These are phyloP conservation scores for Ganoderma sinense DNA, from an alignment of 1,284 basidiomycete species.

Conservation along the genomic window DNA sequence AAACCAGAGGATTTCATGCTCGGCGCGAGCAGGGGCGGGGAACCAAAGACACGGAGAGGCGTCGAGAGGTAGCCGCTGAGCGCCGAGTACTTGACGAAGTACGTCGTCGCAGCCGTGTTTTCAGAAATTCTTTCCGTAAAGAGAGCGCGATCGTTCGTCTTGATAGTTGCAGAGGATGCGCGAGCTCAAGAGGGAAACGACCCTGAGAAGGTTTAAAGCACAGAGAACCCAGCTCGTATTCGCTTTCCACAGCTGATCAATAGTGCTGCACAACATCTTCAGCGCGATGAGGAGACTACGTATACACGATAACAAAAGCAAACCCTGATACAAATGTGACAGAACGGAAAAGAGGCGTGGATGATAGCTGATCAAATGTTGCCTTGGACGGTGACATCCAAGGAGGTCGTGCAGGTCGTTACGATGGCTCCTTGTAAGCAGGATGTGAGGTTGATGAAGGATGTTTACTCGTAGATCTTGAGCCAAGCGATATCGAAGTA, in stretches of 20 bases:
- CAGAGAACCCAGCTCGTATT: constrained; percentile 1
- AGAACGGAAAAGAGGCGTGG: neutral
- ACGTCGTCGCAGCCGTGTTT: too few relatives aligned
- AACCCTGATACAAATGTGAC: neutral
- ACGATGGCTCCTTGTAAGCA: neutral
- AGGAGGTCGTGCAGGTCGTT: neutral
- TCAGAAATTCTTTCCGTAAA: too few relatives aligned
- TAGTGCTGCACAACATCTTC: neutral
- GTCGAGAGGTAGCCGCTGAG: too few relatives aligned
- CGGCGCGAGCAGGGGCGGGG: too few relatives aligned
- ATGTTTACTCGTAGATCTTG: constrained; percentile 44
- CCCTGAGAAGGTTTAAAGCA: neutral
- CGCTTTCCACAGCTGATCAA: neutral
- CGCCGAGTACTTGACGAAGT: too few relatives aligned
- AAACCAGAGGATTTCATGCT: too few relatives aligned
- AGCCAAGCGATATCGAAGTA: constrained; percentile 71
- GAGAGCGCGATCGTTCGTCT: too few relatives aligned
- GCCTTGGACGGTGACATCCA: neutral
- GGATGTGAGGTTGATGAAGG: neutral
- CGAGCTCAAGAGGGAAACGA: neutral
- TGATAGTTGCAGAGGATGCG: too few relatives aligned
- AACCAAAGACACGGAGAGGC: too few relatives aligned
- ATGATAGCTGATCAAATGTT: neutral
- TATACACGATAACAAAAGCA: neutral
- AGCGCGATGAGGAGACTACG: neutral